These are phyloP conservation scores for Calonectria pauciramosa DNA, from an alignment of 2,329 filamentous ascomycete genomes.

Conservation along the genomic window DNA sequence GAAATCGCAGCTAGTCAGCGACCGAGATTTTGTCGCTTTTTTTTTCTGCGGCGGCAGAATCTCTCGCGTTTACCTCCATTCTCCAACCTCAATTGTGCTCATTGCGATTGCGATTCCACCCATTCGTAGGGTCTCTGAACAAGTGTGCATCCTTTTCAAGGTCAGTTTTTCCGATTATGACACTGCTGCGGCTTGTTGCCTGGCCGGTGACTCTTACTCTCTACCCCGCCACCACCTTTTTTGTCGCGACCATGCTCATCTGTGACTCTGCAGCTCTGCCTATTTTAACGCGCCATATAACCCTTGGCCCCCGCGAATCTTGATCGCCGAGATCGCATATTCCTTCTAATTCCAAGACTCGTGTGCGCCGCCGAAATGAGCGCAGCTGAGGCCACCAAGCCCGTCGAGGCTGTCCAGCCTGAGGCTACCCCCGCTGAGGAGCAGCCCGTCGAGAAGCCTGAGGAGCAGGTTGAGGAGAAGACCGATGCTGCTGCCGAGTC, in stretches of 20 bases:
- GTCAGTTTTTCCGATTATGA: slow-evolving; percentile 29
- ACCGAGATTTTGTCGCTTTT: slow-evolving; percentile 39
- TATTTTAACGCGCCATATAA: slow-evolving; percentile 14
- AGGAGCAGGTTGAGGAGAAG: slow-evolving; percentile 46
- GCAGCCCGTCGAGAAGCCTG: slow-evolving; percentile 46
- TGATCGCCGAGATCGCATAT: slow-evolving; percentile 28
- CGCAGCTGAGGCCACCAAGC: slow-evolving; percentile 56
- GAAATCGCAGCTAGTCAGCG: slow-evolving; percentile 45
- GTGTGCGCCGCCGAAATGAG: slow-evolving; percentile 51
- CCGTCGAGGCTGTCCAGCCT: slow-evolving; percentile 51
- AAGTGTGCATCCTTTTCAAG: slow-evolving; percentile 6
- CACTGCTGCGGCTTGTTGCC: slow-evolving; percentile 18
- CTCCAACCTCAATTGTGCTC: slow-evolving; percentile 30
- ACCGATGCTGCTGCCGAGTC: slow-evolving; percentile 36
- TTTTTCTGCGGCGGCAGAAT: slow-evolving; percentile 46
- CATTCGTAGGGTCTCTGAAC: neutral
- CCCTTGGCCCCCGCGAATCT: slow-evolving; percentile 16
- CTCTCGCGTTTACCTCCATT: slow-evolving; percentile 33
- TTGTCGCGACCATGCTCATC: slow-evolving; percentile 41
- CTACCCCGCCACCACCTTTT: slow-evolving; percentile 47
- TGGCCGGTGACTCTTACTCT: slow-evolving; percentile 44
- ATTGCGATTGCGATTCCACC: neutral
- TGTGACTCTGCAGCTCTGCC: slow-evolving; percentile 28
- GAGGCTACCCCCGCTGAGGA: slow-evolving; percentile 45
- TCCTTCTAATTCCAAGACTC: slow-evolving; percentile 11